Conservation (phyloP, 2,329 filamentous ascomycete species). For the Aspergillus fischeri region DNA sequence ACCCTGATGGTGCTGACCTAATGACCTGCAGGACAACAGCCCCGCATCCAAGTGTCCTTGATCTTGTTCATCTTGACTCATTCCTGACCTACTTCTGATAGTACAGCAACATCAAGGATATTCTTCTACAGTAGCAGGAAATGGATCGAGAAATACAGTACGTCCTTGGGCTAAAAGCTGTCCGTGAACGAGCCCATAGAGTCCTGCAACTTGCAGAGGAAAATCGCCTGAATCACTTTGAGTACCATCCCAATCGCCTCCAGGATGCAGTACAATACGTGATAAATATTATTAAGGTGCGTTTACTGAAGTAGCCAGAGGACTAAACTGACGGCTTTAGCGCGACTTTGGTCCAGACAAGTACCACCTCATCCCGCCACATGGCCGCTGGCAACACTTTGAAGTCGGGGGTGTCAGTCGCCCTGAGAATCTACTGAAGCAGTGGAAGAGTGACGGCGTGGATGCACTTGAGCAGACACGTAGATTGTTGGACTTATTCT, state of each 20-base stretch:
- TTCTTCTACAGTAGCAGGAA: background rate
- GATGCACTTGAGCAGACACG: conserved; percentile 49
- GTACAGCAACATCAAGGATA: background rate
- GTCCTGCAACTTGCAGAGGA: conserved; percentile 36
- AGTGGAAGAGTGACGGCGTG: conserved; percentile 42
- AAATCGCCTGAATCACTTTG: conserved; percentile 41
- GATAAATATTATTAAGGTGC: conserved; percentile 41
- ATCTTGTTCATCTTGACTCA: background rate
- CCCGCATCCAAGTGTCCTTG: background rate
- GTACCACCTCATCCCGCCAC: conserved; percentile 49
- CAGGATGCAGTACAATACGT: conserved; percentile 43
- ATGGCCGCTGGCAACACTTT: conserved; percentile 62
- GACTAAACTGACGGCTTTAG: conserved; percentile 24
- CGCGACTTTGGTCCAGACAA: conserved; percentile 50
- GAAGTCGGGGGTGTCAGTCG: conserved; percentile 53
- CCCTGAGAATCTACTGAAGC: conserved; percentile 42
- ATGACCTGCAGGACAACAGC: background rate
- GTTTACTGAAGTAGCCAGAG: background rate
- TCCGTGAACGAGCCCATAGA: conserved; percentile 23
- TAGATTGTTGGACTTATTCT: conserved; percentile 58
- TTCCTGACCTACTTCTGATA: background rate
- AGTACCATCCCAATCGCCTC: conserved; percentile 38
- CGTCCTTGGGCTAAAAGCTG: conserved; percentile 26
- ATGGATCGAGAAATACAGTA: conserved; percentile 23
- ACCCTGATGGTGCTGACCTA: background rate